Evolutionary conservation across 192 early-diverging fungal genomes (phyloP).

Genomic region (Coemansia sp.): DNA sequence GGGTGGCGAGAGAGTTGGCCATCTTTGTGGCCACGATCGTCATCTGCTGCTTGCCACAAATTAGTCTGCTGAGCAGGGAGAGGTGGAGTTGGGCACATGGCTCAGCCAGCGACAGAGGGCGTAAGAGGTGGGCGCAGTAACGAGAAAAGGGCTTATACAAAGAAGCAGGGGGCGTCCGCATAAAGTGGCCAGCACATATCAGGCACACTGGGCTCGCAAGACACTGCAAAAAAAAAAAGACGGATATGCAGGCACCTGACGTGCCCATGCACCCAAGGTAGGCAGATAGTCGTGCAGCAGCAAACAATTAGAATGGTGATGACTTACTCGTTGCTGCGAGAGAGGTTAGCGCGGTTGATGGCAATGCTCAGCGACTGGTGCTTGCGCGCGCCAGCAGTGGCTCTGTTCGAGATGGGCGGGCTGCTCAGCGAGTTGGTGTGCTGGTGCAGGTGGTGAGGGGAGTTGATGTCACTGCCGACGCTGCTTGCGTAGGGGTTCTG

Average conservation of each 20-base stretch:
- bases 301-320: background rate
- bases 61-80: constrained; percentile 2
- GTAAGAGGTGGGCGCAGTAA: constrained; percentile 1
- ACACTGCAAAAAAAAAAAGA: background rate
- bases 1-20: background rate
- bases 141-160: background rate
- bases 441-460: constrained; percentile 1
- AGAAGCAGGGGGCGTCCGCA: background rate
- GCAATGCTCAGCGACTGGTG: constrained; percentile 51
- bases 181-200: background rate
- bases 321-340: constrained; percentile 44
- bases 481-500: background rate
- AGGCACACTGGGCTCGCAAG: constrained; percentile 1
- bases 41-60: background rate
- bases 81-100: constrained; percentile 1
- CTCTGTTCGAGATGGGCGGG: constrained; percentile 13
- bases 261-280: background rate
- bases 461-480: constrained; percentile 15
- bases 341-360: constrained; percentile 19
- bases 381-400: constrained; percentile 18
- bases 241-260: constrained; percentile 6
- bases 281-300: constrained; percentile 5
- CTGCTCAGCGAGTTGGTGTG: constrained; percentile 18
- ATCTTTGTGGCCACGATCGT: background rate
- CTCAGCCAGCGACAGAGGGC: background rate